phyloP scores from a whole-genome alignment of 2,329 filamentous ascomycete genomes.

The Stylonectria norvegica region DNA sequence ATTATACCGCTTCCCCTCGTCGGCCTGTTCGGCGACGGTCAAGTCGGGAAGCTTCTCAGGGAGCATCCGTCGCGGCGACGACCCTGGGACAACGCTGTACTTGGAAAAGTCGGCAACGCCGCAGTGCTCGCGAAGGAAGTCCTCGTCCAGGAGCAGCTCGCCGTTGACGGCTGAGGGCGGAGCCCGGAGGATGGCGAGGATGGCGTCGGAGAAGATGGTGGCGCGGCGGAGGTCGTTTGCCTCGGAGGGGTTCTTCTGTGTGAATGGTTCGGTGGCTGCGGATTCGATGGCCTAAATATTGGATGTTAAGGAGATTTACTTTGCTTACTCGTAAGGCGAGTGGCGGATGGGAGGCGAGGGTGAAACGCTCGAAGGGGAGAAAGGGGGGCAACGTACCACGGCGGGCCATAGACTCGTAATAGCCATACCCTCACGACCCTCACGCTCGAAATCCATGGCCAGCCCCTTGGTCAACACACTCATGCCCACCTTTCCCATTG shows the following conservation, averaged over 20 bases:
- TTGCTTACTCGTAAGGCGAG: too few species aligned
- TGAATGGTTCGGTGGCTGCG: slow-evolving; percentile 62
- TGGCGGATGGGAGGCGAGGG: too few species aligned
- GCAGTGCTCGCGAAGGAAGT: slow-evolving; percentile 65
- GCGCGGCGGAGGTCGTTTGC: slow-evolving; percentile 62
- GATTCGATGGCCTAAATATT: slow-evolving; percentile 61
- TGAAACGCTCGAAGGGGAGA: neutral
- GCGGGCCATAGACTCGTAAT: slow-evolving; percentile 83
- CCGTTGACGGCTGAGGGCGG: slow-evolving; percentile 65
- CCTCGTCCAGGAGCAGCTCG: slow-evolving; percentile 70
- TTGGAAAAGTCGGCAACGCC: slow-evolving; percentile 68
- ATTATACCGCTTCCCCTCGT: slow-evolving; percentile 71
- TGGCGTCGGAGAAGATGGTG: slow-evolving; percentile 75
- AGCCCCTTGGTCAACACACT: slow-evolving; percentile 76
- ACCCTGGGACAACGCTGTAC: slow-evolving; percentile 66
- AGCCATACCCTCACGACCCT: slow-evolving; percentile 65
- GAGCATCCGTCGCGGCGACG: slow-evolving; percentile 72
- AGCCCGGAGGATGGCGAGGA: slow-evolving; percentile 66
- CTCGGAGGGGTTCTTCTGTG: slow-evolving; percentile 41
- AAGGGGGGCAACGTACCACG: slow-evolving; percentile 46
- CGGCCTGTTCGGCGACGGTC: slow-evolving; percentile 72
- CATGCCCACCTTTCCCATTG: slow-evolving; percentile 77
- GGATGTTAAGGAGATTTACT: too few species aligned
- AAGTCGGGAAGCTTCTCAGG: slow-evolving; percentile 66
- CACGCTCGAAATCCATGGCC: slow-evolving; percentile 73